Base-by-base conservation (phyloP, 148 eudicot species). In the Fagopyrum homotropicum region DNA sequence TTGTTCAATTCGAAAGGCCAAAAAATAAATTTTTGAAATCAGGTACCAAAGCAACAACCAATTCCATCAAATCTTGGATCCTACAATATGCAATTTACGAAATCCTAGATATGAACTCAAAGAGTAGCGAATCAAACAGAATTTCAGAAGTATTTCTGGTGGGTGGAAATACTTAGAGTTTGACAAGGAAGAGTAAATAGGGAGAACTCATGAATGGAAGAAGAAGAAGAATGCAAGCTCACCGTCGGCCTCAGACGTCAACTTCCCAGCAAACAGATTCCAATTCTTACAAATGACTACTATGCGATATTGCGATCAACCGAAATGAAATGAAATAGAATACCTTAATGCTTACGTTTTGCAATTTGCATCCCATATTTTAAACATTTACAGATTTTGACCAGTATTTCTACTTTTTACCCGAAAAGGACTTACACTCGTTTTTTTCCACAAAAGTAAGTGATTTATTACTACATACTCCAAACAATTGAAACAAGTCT, bases 61-160 rank as follows among this genome's bases (percentile, higher is more conserved):
- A 57, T 57, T 57, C 22, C 63, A 57, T 57, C 17, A 17, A 57
- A 19, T 7, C 30, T 57, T 17, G 22, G 63, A 17, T 17, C 63
- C 64, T 59, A 4, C 30, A 4, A 59, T 29, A 59, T 59, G 6
- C 35, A 22, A 19, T 59, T 29, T 59, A 59, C 35, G 6, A 22
- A 60, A 60, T 22, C 66, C 66, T 60, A 60, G 43, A 22, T 22
- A 60, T 60, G 40, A 60, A 60, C 66, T 60, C 66, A 8, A 60
- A 60, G 12, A 60, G 40, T 60, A 22, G 22, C 66, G 4, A 56
- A 56, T n/a, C 61, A 56, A 6, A n/a, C 17, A 4, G 8, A 56
- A 56, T 14, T 56, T 56, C 61, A 56, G 22, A 4, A 56, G 22
- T 56, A 26, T 19, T 17, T 16, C 6, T 16, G 26, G 22, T 5